A percentile compares a stretch with the other conserved stretches of the same genome.
phyloP scores from a whole-genome alignment of 2,329 filamentous ascomycete species.

The Penicillium brasilianum region DNA sequence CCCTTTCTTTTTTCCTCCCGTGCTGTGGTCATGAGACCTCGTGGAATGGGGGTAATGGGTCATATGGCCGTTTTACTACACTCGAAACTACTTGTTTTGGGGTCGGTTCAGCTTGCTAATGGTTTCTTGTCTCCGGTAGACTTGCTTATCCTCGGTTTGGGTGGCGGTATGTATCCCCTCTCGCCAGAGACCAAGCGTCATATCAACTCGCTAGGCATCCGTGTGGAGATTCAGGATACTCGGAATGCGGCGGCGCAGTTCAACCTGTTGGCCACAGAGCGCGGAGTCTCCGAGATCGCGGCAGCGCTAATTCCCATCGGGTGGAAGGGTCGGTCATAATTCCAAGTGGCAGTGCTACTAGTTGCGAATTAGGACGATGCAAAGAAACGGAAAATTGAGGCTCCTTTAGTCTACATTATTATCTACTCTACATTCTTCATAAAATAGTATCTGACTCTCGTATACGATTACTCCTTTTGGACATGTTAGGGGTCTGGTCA shows the following conservation, averaged over 20 bases:
- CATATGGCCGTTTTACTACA: constrained; percentile 15
- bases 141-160: constrained; percentile 86
- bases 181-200: constrained; percentile 73
- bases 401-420: neutral
- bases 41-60: neutral
- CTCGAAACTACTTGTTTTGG: constrained; percentile 16
- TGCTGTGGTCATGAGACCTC: constrained; percentile 8
- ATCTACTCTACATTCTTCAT: neutral
- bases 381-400: neutral
- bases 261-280: constrained; percentile 92
- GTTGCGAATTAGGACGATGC: neutral
- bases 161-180: constrained; percentile 74
- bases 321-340: constrained; percentile 61
- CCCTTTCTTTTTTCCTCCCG: neutral
- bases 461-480: constrained; percentile 3
- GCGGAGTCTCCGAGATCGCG: constrained; percentile 82
- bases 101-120: constrained; percentile 11
- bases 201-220: constrained; percentile 78
- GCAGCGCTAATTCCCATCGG: constrained; percentile 86
- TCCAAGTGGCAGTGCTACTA: neutral
- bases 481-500: constrained; percentile 7
- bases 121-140: constrained; percentile 58
- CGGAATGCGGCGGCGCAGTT: constrained; percentile 93
- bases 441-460: neutral
- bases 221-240: constrained; percentile 88